These are phyloP conservation scores for Collariella sp. DNA, from an alignment of 495 filamentous ascomycete genomes.

Conservation along the genomic window DNA sequence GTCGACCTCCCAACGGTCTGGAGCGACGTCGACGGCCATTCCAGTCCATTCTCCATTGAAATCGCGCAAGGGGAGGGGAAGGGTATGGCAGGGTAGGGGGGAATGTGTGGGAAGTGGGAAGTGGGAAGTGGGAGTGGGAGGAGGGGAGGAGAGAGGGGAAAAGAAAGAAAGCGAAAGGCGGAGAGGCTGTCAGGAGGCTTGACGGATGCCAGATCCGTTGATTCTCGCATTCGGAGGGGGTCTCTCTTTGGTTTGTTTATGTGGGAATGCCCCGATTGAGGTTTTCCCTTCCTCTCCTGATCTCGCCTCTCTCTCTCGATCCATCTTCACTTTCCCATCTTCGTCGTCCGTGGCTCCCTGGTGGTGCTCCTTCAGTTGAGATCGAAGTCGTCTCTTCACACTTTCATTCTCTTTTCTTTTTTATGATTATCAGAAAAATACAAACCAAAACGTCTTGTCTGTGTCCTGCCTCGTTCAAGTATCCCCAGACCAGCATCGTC, in stretches of 20 bases:
- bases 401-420: neutral
- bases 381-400: neutral
- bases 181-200: neutral
- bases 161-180: neutral
- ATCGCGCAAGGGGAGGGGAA: constrained; percentile 9
- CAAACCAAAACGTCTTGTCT: neutral
- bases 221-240: neutral
- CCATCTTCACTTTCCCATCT: neutral
- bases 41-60: no score
- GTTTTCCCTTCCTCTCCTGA: constrained; percentile 1
- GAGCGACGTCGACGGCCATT: constrained; percentile 14
- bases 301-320: neutral
- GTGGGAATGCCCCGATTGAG: constrained; percentile 2
- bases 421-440: neutral
- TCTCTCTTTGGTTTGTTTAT: neutral
- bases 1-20: constrained; percentile 10
- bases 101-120: neutral
- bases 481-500: neutral
- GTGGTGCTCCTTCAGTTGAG: neutral
- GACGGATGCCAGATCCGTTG: neutral
- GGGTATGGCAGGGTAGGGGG: neutral
- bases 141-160: neutral
- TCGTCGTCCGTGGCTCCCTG: constrained; percentile 3
- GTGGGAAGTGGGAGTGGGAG: neutral
- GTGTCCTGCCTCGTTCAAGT: neutral